Base-by-base conservation (phyloP, 495 filamentous ascomycete species). In the Neohortaea acidophila region DNA sequence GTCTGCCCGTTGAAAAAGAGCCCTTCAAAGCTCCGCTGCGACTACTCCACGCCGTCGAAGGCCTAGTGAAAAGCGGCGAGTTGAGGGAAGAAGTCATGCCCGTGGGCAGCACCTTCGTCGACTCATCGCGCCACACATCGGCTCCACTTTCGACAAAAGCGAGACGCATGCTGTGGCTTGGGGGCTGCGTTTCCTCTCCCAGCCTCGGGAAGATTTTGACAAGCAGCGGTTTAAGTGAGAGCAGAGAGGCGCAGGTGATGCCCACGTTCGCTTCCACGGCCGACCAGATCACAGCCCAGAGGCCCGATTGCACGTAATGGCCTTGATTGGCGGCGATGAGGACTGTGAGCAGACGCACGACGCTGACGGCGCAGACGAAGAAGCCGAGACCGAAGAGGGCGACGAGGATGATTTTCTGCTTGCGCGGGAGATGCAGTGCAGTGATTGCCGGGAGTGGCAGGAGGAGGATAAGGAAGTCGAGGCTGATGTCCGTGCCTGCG, bases 371-470 rank as follows among this genome's bases (percentile, higher is more conserved):
- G 27, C 33, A 41, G 18, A 40, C 45, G 31, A 73, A 62, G 47
- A 59, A 63, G 38, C 74, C 73, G 0, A 77, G 55, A 1, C 62
- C 60, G 44, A 77, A 76, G 15, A 76, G 61, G 14, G 62, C 48
- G 35, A 72, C 57, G 10, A 77, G 48, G 0, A 59, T 64, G 21
- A 59, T 17, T 46, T 70, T 77, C 43, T 74, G 55, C 36, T 44
- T 41, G 17, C 39, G 41, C 7, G 47, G 44, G 9, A 60, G 38
- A 22, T 42, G 47, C 17, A 60, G 42, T 11, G 26, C 33, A 21
- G 23, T 31, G 13, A 59, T 48, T 2, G 47, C 33, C 9, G 52
- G 56, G 31, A 60, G 43, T 11, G 57, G 57, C n/a, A 57, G 27
- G 8, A 52, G 18, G 41, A 58, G 44, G 13, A 56, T 30, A 2